Evolutionary conservation across 23 red algal species (phyloP).

Genomic region (Chondrus crispus): DNA sequence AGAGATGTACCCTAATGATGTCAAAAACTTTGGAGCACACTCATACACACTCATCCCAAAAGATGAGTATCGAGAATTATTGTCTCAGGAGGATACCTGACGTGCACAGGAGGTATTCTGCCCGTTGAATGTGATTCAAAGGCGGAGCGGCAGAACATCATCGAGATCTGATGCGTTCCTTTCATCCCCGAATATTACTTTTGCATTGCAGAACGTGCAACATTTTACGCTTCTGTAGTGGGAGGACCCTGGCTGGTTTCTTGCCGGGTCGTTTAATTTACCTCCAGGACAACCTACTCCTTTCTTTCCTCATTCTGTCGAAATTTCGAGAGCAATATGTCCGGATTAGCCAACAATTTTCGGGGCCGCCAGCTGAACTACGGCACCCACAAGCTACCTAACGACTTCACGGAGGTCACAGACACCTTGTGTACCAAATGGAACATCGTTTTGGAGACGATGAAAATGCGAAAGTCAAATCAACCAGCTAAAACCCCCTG

Average conservation of each 20-base stretch:
- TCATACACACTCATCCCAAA: background rate
- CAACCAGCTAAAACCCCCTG: too few species aligned
- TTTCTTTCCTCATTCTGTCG: background rate
- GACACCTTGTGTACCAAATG: too few species aligned
- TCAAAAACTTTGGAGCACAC: background rate
- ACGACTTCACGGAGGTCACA: too few species aligned
- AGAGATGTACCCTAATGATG: background rate
- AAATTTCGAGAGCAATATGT: background rate
- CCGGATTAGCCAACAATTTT: too few species aligned
- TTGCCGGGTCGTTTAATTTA: background rate
- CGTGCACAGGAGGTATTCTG: background rate
- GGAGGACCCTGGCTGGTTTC: conserved; percentile 7
- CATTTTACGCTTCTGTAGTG: background rate
- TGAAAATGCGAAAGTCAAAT: too few species aligned
- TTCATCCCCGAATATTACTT: background rate
- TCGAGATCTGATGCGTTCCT: background rate
- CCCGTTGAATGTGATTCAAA: background rate
- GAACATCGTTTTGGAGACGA: too few species aligned
- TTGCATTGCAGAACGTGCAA: background rate
- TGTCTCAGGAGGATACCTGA: background rate
- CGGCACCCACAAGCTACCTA: too few species aligned
- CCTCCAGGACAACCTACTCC: background rate
- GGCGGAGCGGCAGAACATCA: background rate
- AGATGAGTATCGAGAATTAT: background rate
- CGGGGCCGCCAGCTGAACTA: too few species aligned